Percentiles rank a stretch among this genome's conserved stretches.
Conservation (phyloP, 1,139 yeast genomes). For the Hemisphaericaspora xylofermentans region DNA sequence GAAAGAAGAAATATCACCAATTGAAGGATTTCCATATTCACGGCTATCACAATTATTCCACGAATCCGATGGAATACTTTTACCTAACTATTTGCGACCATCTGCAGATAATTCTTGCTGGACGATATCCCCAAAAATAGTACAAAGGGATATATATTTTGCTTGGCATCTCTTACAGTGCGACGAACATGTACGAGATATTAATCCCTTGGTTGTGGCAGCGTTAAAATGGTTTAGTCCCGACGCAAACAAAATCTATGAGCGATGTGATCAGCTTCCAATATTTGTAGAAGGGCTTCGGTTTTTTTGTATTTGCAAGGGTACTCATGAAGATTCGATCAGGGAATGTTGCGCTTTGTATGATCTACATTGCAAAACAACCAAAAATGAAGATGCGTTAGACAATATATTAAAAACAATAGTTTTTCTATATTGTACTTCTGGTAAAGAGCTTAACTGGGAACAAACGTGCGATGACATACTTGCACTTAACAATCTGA, state of each 20-base stretch:
- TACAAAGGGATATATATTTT: neutral
- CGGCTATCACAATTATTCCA: too few relatives aligned
- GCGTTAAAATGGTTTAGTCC: neutral
- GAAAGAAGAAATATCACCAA: conserved; percentile 10
- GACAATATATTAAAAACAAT: too few relatives aligned
- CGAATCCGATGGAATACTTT: too few relatives aligned
- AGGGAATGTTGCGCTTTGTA: too few relatives aligned
- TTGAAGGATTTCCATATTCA: conserved; percentile 7
- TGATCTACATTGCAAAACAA: too few relatives aligned
- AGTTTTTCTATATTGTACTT: too few relatives aligned
- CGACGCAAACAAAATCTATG: neutral
- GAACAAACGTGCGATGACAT: too few relatives aligned
- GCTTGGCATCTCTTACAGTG: neutral
- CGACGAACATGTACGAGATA: neutral
- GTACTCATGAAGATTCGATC: neutral
- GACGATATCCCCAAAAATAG: neutral
- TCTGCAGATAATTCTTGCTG: neutral
- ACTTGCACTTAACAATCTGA: too few relatives aligned
- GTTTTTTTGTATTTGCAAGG: neutral
- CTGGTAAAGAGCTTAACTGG: too few relatives aligned
- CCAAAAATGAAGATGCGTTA: too few relatives aligned
- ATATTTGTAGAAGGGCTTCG: neutral
- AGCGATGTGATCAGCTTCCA: neutral
- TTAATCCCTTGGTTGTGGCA: neutral
- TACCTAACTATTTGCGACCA: too few relatives aligned